Conservation (phyloP, 2,329 filamentous ascomycete species). For the Trichoderma aggressivum region DNA sequence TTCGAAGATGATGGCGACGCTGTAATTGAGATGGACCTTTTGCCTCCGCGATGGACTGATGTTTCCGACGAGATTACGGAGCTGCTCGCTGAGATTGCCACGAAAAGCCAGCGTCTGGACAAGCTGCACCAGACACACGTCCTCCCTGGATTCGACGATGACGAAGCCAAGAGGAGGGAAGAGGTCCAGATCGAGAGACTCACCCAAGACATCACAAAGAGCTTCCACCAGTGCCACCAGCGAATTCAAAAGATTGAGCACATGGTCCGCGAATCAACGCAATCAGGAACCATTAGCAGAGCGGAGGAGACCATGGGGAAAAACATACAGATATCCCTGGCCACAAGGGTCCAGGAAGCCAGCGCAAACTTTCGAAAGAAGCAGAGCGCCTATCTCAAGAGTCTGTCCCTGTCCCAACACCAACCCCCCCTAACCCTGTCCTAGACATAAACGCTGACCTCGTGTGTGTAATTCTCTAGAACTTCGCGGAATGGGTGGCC, state of each 20-base stretch:
- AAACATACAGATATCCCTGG: conserved; percentile 91
- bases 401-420: conserved; percentile 44
- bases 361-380: conserved; percentile 95
- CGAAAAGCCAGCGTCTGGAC: conserved; percentile 80
- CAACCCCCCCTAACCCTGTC: background rate
- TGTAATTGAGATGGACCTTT: conserved; percentile 95
- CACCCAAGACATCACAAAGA: conserved; percentile 84
- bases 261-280: conserved; percentile 78
- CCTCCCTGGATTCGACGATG: conserved; percentile 92
- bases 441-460: background rate
- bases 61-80: conserved; percentile 91
- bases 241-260: conserved; percentile 83
- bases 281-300: conserved; percentile 66
- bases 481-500: conserved; percentile 67
- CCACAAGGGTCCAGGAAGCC: conserved; percentile 82
- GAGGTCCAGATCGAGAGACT: conserved; percentile 86
- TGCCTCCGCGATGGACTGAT: conserved; percentile 94
- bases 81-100: conserved; percentile 72
- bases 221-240: conserved; percentile 85
- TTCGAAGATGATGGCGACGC: conserved; percentile 87
- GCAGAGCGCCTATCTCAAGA: conserved; percentile 93
- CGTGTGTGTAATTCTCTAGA: conserved; percentile 46
- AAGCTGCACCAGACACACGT: conserved; percentile 97
- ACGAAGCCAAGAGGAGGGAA: conserved; percentile 80
- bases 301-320: conserved; percentile 94